Conservation (phyloP, 495 filamentous ascomycete species). For the Penicillium fimorum region DNA sequence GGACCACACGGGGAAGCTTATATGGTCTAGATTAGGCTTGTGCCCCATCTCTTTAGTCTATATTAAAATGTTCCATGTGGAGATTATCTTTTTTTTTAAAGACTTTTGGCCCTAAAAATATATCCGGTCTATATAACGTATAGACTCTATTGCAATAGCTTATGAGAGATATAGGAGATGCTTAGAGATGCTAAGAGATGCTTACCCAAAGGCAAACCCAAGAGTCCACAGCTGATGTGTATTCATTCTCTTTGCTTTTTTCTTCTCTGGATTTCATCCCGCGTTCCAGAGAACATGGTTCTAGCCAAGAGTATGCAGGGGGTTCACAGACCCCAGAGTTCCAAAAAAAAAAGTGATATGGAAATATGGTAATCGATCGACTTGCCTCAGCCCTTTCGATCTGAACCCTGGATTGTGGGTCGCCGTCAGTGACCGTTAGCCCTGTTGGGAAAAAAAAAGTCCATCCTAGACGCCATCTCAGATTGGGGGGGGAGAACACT, state of each 20-base stretch:
- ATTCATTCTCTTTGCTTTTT: slow-evolving; percentile 2
- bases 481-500: neutral
- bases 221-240: no score
- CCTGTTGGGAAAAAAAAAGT: slow-evolving; percentile 7
- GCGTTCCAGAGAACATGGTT: slow-evolving; percentile 1
- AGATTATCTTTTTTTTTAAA: neutral
- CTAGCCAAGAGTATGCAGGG: slow-evolving; percentile 9
- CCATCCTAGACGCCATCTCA: slow-evolving; percentile 2
- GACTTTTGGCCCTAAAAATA: no score
- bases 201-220: neutral
- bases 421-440: slow-evolving; percentile 18
- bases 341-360: neutral
- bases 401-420: slow-evolving; percentile 19
- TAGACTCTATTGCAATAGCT: no score
- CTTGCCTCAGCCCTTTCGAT: slow-evolving; percentile 15
- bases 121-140: no score
- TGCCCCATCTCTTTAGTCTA: neutral
- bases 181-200: neutral
- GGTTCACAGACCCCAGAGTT: neutral
- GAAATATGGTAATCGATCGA: slow-evolving; percentile 7
- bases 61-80: slow-evolving; percentile 1
- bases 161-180: no score
- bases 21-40: slow-evolving; percentile 3
- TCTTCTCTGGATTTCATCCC: neutral
- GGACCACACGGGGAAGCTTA: slow-evolving; percentile 12